phyloP scores from a whole-genome alignment of 148 eudicot genomes.

The Camellia sinensis region DNA sequence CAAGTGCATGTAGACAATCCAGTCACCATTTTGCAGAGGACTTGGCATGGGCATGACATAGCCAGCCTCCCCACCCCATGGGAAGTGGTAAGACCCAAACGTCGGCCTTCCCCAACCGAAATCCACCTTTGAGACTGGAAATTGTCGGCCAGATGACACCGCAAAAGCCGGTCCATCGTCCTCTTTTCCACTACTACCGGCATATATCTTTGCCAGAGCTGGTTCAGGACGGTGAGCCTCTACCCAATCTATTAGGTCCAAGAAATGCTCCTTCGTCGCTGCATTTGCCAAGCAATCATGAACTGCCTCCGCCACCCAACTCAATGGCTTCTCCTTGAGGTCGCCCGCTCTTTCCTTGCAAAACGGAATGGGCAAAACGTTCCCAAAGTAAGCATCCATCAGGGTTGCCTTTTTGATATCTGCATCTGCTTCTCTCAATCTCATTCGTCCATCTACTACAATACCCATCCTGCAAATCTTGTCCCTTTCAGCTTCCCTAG shows the following conservation, averaged over 20 bases:
- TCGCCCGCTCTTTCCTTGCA: slow-evolving; percentile 33
- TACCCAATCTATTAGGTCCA: slow-evolving; percentile 71
- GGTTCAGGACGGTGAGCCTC: slow-evolving; percentile 62
- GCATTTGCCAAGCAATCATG: slow-evolving; percentile 41
- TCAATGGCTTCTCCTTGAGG: slow-evolving; percentile 37
- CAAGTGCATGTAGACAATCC: slow-evolving; percentile 77
- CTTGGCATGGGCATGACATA: slow-evolving; percentile 85
- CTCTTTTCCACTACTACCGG: slow-evolving; percentile 5
- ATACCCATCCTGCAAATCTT: slow-evolving; percentile 50
- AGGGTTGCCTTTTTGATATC: slow-evolving; percentile 20
- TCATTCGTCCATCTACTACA: slow-evolving; percentile 64
- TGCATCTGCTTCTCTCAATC: slow-evolving; percentile 25
- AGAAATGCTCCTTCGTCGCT: slow-evolving; percentile 52
- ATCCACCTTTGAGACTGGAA: slow-evolving; percentile 53
- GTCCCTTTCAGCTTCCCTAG: slow-evolving; percentile 2
- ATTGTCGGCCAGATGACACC: slow-evolving; percentile 61
- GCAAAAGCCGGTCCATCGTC: slow-evolving; percentile 57
- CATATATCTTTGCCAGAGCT: slow-evolving; percentile 43
- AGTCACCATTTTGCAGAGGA: slow-evolving; percentile 56
- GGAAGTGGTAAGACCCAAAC: slow-evolving; percentile 72
- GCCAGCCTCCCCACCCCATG: slow-evolving; percentile 65
- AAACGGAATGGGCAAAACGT: slow-evolving; percentile 59
- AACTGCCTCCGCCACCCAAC: slow-evolving; percentile 33
- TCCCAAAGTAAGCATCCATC: slow-evolving; percentile 50
- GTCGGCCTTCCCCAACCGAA: slow-evolving; percentile 75